Evolutionary conservation across 176 grass and related monocot genomes (phyloP).

Genomic region (Zoysia japonica): DNA sequence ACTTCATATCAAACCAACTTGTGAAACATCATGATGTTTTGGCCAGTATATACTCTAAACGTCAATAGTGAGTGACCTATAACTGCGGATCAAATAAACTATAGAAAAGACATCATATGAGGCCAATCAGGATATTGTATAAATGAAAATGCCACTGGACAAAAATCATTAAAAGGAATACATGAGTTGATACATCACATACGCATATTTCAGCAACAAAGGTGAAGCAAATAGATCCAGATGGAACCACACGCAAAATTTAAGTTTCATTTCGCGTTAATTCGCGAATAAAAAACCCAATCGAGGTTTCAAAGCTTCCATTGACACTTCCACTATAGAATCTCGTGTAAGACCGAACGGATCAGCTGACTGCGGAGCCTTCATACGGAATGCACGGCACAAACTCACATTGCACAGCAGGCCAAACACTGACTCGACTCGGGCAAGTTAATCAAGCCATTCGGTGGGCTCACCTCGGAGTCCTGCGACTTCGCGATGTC

Average conservation of each 20-base stretch:
- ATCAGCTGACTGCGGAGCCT: background rate
- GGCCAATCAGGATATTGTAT: background rate
- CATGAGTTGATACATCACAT: background rate
- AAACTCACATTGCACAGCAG: background rate
- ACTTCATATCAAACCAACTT: background rate
- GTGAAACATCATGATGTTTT: background rate
- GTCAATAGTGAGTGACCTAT: background rate
- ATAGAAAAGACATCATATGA: background rate
- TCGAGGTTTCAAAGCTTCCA: background rate
- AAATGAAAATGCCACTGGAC: background rate
- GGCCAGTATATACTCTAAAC: background rate
- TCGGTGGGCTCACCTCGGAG: constrained; percentile 55
- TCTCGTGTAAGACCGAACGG: background rate
- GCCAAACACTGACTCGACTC: background rate
- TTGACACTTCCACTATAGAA: background rate
- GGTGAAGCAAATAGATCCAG: background rate
- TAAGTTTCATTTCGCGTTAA: background rate
- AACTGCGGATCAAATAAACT: background rate
- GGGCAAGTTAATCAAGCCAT: background rate
- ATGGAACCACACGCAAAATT: background rate
- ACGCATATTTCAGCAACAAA: background rate
- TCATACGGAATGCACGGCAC: background rate
- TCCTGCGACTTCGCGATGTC: constrained; percentile 97
- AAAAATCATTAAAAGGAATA: background rate
- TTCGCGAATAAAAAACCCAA: background rate